A percentile compares a stretch with the other conserved stretches of the same genome.
These are phyloP conservation scores for Rutstroemia sp. DNA, from an alignment of 2,329 filamentous ascomycete species.

Conservation along the genomic window DNA sequence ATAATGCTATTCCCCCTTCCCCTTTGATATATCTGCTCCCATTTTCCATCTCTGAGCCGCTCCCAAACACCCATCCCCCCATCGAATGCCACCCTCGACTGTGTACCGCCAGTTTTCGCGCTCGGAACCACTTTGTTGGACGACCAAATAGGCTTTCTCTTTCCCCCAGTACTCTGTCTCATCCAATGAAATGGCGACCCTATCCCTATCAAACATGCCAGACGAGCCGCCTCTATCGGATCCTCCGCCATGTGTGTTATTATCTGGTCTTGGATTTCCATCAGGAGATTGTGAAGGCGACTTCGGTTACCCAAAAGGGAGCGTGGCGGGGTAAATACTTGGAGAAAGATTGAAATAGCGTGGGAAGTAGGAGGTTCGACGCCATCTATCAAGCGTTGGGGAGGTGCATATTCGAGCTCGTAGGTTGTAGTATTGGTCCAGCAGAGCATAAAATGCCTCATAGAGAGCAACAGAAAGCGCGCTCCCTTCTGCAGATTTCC, in stretches of 20 bases:
- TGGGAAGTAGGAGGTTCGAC: not conserved
- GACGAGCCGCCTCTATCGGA: not conserved
- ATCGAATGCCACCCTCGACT: not conserved
- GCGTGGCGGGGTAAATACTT: not conserved
- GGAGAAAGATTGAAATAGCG: not conserved
- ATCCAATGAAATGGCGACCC: not conserved
- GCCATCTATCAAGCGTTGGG: not conserved
- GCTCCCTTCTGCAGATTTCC: not conserved
- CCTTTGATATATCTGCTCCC: too few species aligned
- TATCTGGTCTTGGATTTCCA: not conserved
- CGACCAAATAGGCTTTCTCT: not conserved
- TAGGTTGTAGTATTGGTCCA: not conserved
- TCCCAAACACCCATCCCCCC: too few species aligned
- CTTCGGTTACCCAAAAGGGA: too few species aligned
- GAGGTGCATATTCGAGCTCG: not conserved
- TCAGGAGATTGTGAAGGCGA: not conserved
- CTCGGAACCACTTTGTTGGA: not conserved
- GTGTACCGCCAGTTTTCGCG: not conserved
- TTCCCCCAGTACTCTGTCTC: not conserved
- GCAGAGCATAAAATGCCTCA: not conserved
- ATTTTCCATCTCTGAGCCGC: too few species aligned
- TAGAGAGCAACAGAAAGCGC: not conserved
- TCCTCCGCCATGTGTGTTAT: not conserved
- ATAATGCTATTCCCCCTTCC: too few species aligned
- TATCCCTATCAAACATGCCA: not conserved